Percentiles rank a stretch among this genome's conserved stretches.
Conservation (phyloP, 1,284 basidiomycete genomes). For the Ustilago cynodontis region DNA sequence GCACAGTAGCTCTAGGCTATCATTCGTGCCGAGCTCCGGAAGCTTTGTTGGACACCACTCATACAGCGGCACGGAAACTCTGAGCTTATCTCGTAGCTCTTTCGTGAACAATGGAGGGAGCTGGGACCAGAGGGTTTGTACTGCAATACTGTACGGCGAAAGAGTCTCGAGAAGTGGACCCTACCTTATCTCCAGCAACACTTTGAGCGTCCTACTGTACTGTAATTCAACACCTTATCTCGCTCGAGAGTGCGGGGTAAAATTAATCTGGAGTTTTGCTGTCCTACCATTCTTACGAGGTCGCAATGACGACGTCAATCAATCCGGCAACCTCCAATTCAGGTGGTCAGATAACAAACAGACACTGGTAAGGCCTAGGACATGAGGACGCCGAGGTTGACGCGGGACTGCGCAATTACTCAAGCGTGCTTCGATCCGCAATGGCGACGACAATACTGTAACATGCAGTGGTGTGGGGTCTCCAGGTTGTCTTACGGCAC, state of each 20-base stretch:
- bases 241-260: not conserved
- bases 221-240: no score
- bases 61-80: no score
- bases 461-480: not conserved
- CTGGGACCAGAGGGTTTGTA: no score
- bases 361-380: not conserved
- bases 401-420: not conserved
- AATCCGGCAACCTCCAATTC: not conserved
- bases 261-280: no score
- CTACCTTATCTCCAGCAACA: not conserved
- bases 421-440: not conserved
- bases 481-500: not conserved
- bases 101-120: no score
- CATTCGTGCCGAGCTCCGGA: not conserved
- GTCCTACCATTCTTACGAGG: not conserved
- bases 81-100: no score
- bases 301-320: not conserved
- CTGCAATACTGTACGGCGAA: no score
- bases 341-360: slow-evolving; percentile 1
- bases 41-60: not conserved
- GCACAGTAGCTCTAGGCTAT: not conserved
- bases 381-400: not conserved
- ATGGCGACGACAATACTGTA: not conserved
- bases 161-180: no score
- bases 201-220: no score